These are phyloP conservation scores for Moricandia moricandioides DNA, from an alignment of 345 rosid genomes.

Conservation along the genomic window DNA sequence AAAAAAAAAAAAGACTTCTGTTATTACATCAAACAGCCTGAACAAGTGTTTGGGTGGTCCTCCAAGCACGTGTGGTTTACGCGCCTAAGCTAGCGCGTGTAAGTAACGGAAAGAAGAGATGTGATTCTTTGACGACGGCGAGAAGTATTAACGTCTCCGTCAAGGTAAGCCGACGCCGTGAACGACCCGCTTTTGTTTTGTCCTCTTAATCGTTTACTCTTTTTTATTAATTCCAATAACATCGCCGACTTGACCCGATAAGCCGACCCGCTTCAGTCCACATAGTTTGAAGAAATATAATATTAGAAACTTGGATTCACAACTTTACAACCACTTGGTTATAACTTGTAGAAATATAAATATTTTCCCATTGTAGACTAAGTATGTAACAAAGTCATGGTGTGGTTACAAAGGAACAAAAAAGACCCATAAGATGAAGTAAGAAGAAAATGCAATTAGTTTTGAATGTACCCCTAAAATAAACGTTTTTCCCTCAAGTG, in stretches of 20 bases:
- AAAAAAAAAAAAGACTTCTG: background rate
- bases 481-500: constrained; percentile 27
- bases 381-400: constrained; percentile 33
- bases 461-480: constrained; percentile 28
- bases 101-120: background rate
- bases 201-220: constrained; percentile 10
- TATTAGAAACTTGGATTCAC: constrained; percentile 13
- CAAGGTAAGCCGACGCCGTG: constrained; percentile 39
- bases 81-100: constrained; percentile 14
- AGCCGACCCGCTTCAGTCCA: constrained; percentile 10
- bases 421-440: constrained; percentile 30
- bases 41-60: constrained; percentile 21
- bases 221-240: constrained; percentile 14
- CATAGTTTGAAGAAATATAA: background rate
- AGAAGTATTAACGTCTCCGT: constrained; percentile 24
- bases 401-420: constrained; percentile 22
- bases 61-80: constrained; percentile 6
- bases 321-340: constrained; percentile 16
- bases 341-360: background rate
- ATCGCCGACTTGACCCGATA: constrained; percentile 4
- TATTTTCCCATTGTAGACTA: constrained; percentile 2
- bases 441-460: constrained; percentile 22
- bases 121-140: constrained; percentile 13
- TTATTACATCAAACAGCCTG: background rate
- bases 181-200: constrained; percentile 22